phyloP scores from a whole-genome alignment of 176 grass and related monocot species.

The Phoenix roebelenii region DNA sequence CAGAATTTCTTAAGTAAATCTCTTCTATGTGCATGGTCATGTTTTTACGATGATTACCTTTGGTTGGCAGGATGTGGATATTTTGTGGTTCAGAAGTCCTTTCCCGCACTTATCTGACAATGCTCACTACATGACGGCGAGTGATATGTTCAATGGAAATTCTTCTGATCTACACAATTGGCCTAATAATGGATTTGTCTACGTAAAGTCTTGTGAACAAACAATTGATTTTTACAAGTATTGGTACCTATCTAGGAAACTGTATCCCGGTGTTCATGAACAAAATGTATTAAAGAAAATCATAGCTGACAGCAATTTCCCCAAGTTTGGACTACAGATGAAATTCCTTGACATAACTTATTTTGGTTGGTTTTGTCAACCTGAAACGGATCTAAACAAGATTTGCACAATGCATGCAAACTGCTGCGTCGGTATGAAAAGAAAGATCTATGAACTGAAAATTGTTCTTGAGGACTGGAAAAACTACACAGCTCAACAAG shows the following conservation, averaged over 20 bases:
- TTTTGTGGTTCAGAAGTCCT: constrained; percentile 45
- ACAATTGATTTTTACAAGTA: constrained; percentile 63
- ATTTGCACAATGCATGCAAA: constrained; percentile 51
- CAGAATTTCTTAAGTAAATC: no score
- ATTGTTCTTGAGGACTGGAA: constrained; percentile 26
- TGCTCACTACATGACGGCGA: constrained; percentile 42
- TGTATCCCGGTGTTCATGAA: constrained; percentile 48
- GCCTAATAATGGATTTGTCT: constrained; percentile 88
- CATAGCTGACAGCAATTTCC: constrained; percentile 18
- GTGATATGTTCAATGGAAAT: constrained; percentile 80
- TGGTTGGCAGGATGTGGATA: constrained; percentile 38
- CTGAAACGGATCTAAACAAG: constrained; percentile 5
- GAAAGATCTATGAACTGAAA: constrained; percentile 44
- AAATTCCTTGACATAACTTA: constrained; percentile 31
- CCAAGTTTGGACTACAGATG: constrained; percentile 11
- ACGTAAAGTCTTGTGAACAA: constrained; percentile 50
- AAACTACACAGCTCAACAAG: constrained; percentile 34
- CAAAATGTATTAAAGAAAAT: constrained; percentile 61
- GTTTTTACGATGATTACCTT: no score
- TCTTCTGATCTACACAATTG: constrained; percentile 54
- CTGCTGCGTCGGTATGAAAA: constrained; percentile 35
- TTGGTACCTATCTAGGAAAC: constrained; percentile 50
- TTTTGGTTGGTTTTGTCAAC: constrained; percentile 39
- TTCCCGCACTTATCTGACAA: constrained; percentile 31
- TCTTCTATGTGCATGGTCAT: no score